Base-by-base conservation (phyloP, 2,329 filamentous ascomycete genomes). In the Stromatinia cepivora region DNA sequence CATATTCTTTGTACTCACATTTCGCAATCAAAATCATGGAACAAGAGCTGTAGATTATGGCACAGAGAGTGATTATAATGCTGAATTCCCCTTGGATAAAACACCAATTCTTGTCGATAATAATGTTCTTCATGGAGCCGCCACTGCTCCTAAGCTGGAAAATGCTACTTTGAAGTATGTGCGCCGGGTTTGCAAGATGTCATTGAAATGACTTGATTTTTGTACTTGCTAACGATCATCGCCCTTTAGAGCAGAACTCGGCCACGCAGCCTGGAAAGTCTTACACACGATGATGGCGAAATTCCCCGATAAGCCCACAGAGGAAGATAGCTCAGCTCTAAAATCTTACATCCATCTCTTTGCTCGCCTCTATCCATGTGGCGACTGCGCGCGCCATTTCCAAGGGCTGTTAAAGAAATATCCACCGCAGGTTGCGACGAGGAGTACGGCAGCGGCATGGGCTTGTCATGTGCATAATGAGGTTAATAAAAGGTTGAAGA, bases 101-200 rank as follows among this genome's bases (percentile, higher is more conserved):
- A 72, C 73, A 11, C 71, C 67, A 34, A 56, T 70, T 46, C 69
- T 69, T 11, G 73, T 87, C 39, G 80, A 86, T 1, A 79, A 81
- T 36, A 79, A 79, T 56, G 79, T 90, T 25, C 82, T 93, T 31
- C 83, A 84, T 25, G 91, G 91, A 69, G 87, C 87, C 68, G 89
- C 88, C 4, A 94, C 93, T 76, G 92, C 92, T 64, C 90, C 91
- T 1, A 93, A 92, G 80, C 82, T 95, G 66, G 92, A 92, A 77
- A 95, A 95, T 80, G 91, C 90, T 71, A 95, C 92, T 9, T 83
- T 88, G 67, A 95, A 94, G 89, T 90, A 82, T 63, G 84, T 77
- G 48, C 42, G 20, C 8, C 17, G 13, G 7, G 22, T 48, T 28
- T 17, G 42, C 42, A 31, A 36, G n/a, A n/a, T n/a, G 4, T 34